Evolutionary conservation across 495 filamentous ascomycete genomes (phyloP).

Genomic region (Aspergillus funiculosus): DNA sequence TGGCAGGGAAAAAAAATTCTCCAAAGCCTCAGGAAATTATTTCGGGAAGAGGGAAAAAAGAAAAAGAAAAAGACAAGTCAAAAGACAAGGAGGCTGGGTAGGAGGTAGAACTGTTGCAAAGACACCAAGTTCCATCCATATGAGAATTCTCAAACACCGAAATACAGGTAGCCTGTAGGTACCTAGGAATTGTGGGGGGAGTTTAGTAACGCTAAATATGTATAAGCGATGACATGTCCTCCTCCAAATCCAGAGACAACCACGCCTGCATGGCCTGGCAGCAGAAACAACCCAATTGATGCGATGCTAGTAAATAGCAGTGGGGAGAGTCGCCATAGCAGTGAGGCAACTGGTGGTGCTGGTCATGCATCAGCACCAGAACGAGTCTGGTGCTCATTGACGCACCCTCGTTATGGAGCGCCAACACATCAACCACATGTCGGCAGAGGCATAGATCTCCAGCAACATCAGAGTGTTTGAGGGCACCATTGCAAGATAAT

Average conservation of each 20-base stretch:
- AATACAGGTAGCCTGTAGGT: constrained; percentile 13
- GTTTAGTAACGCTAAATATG: constrained; percentile 22
- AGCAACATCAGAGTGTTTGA: background rate
- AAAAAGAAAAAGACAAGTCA: background rate
- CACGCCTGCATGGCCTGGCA: constrained; percentile 23
- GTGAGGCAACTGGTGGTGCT: constrained; percentile 23
- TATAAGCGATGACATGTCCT: constrained; percentile 35
- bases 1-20: constrained; percentile 23
- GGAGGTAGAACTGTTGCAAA: constrained; percentile 3
- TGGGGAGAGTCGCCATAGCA: constrained; percentile 23
- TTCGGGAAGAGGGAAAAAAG: constrained; percentile 5
- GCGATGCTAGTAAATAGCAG: constrained; percentile 9
- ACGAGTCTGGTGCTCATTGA: constrained; percentile 17
- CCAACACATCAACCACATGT: constrained; percentile 23
- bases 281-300: constrained; percentile 18
- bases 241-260: constrained; percentile 27
- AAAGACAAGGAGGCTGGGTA: constrained; percentile 3
- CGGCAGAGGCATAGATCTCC: constrained; percentile 4
- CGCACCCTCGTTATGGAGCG: constrained; percentile 14
- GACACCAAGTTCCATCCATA: constrained; percentile 3
- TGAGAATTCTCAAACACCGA: constrained; percentile 11
- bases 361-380: constrained; percentile 24
- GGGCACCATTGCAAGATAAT: background rate
- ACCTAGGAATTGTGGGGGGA: too few species aligned
- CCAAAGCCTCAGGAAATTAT: too few species aligned